Conservation (phyloP, 2,329 filamentous ascomycete species). For the Trichoderma atrobrunneum region DNA sequence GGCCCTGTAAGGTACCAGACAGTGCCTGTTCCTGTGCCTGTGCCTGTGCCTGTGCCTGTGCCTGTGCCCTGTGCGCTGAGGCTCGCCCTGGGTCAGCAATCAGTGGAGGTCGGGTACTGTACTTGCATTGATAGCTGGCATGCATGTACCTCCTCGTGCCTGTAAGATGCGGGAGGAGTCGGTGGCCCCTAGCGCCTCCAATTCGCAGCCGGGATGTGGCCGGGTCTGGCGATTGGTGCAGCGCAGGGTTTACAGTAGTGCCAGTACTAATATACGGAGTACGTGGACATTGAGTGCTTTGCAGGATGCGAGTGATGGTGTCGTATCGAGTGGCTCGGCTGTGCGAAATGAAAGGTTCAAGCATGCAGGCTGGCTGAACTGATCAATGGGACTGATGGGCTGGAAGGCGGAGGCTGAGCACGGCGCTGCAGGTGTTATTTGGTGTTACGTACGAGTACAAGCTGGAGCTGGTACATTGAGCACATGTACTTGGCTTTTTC, state of each 20-base stretch:
- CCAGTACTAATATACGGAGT: not conserved
- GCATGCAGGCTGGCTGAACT: not conserved
- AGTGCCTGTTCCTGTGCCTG: not conserved
- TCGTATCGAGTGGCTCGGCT: not conserved
- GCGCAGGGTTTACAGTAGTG: not conserved
- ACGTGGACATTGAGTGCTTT: not conserved
- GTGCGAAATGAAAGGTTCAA: conserved; percentile 18
- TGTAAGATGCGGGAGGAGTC: conserved; percentile 4
- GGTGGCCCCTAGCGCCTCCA: conserved; percentile 1
- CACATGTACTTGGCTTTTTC: not conserved
- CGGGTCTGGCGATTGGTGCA: not conserved
- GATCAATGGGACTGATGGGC: not conserved
- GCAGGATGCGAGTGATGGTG: not conserved
- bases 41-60: conserved; percentile 2
- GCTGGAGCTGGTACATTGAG: not conserved
- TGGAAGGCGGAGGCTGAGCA: not conserved
- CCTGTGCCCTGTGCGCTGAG: not conserved
- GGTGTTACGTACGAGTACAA: not conserved
- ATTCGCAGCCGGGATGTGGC: conserved; percentile 1
- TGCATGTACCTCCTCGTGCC: not conserved
- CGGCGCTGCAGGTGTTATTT: not conserved
- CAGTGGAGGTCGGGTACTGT: not conserved
- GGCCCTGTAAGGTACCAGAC: not conserved
- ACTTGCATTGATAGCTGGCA: not conserved
- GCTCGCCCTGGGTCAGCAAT: not conserved